Evolutionary conservation across 352 stramenopile species (phyloP).

Genomic region (Globisporangium perplexum): DNA sequence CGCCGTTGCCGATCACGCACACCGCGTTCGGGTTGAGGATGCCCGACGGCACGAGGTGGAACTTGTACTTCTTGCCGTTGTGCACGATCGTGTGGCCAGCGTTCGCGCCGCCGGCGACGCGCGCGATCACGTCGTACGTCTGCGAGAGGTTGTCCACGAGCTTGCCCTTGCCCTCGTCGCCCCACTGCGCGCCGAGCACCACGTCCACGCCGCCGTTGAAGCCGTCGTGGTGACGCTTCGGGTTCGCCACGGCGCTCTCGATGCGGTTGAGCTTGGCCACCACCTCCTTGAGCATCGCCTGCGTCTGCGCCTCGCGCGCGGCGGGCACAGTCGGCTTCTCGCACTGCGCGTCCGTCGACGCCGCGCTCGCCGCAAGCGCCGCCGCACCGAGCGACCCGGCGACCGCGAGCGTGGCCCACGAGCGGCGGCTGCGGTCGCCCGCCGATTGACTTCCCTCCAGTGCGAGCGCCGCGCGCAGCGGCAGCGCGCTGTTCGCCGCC

Average conservation of each 20-base stretch:
- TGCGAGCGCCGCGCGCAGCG: slow-evolving; percentile 37
- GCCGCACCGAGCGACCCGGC: slow-evolving; percentile 15
- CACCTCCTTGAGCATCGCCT: slow-evolving; percentile 77
- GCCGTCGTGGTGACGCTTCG: slow-evolving; percentile 58
- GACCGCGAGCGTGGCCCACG: slow-evolving; percentile 24
- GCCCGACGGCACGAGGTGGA: slow-evolving; percentile 98
- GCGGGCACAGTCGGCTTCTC: slow-evolving; percentile 30
- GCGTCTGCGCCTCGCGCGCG: slow-evolving; percentile 41
- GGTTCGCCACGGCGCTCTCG: slow-evolving; percentile 81
- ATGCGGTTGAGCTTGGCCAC: slow-evolving; percentile 86
- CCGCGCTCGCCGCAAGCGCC: background rate
- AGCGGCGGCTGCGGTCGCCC: slow-evolving; percentile 12
- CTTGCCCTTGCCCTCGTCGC: slow-evolving; percentile 99
- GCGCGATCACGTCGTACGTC: slow-evolving; percentile 96
- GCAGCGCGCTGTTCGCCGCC: slow-evolving; percentile 7
- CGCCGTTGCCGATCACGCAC: slow-evolving; percentile 98
- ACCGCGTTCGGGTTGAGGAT: slow-evolving; percentile 95
- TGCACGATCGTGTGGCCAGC: slow-evolving; percentile 99
- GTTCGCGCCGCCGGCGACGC: slow-evolving; percentile 97
- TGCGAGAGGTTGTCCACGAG: slow-evolving; percentile 93
- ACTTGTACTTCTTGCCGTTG: slow-evolving; percentile 98
- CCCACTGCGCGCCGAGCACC: slow-evolving; percentile 97
- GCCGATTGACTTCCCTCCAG: slow-evolving; percentile 30
- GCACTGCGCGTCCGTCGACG: slow-evolving; percentile 19
- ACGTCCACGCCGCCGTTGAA: slow-evolving; percentile 82